Evolutionary conservation across 345 rosid species (phyloP).

Genomic region (Arabidopsis suecica): DNA sequence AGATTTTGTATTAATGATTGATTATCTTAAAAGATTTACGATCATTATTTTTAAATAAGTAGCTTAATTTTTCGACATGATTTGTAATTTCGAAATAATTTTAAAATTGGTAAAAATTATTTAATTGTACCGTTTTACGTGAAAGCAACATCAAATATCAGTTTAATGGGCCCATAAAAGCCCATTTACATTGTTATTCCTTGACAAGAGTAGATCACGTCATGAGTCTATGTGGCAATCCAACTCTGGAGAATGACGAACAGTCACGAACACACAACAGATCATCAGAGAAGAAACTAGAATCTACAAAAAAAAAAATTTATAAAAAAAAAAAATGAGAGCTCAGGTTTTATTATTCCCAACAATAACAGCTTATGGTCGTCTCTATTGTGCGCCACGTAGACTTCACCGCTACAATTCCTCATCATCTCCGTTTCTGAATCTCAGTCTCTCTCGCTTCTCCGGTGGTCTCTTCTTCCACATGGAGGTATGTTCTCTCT

Average conservation of each 20-base stretch:
- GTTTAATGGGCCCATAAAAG: background rate
- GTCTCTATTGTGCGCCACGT: constrained; percentile 50
- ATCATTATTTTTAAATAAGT: background rate
- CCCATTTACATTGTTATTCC: background rate
- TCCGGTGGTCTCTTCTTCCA: constrained; percentile 37
- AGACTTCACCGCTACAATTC: constrained; percentile 39
- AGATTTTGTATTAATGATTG: background rate
- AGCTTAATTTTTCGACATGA: background rate
- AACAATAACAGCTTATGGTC: constrained; percentile 50
- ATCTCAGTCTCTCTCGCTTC: constrained; percentile 37
- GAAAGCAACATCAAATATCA: background rate
- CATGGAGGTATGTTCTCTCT: constrained; percentile 70
- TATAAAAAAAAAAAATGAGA: constrained; percentile 2
- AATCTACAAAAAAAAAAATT: background rate
- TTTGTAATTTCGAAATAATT: background rate
- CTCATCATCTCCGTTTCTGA: constrained; percentile 19
- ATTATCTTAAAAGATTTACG: background rate
- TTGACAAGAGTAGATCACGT: background rate
- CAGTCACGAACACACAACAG: constrained; percentile 4
- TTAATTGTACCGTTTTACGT: background rate
- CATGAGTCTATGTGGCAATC: constrained; percentile 26
- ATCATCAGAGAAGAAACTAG: constrained; percentile 40
- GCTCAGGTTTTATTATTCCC: constrained; percentile 36
- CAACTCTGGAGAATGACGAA: constrained; percentile 1
- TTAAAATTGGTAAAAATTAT: background rate